A percentile compares a stretch with the other conserved stretches of the same genome.
Conservation (phyloP, 1,284 basidiomycete species). For the Ganoderma leucocontextum region DNA sequence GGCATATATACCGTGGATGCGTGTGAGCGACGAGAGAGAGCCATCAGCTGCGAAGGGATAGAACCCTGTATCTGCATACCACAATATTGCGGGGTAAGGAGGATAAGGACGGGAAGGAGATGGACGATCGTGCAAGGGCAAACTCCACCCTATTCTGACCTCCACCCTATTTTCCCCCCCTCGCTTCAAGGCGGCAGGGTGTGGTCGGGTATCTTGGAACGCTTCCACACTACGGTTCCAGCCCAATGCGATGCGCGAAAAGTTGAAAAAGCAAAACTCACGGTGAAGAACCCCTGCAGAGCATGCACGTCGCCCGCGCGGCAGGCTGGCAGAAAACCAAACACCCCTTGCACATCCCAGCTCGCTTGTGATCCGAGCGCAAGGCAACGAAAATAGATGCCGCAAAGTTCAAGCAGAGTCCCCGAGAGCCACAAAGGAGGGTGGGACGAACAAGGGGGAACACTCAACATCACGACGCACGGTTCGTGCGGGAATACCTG, state of each 20-base stretch:
- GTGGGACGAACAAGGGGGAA: background rate
- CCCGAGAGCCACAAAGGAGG: background rate
- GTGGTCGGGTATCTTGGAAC: background rate
- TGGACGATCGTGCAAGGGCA: background rate
- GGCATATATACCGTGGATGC: background rate
- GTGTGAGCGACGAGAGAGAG: background rate
- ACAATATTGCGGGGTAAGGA: conserved; percentile 1
- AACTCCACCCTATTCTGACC: background rate
- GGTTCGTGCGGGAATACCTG: background rate
- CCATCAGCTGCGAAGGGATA: background rate
- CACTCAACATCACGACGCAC: background rate
- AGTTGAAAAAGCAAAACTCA: background rate
- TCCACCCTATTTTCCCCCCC: background rate
- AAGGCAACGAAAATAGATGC: too few relatives aligned
- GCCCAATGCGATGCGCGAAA: background rate
- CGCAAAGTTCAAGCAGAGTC: too few relatives aligned
- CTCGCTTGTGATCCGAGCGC: too few relatives aligned
- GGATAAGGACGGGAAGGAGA: background rate
- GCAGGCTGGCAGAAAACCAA: too few relatives aligned
- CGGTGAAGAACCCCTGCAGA: too few relatives aligned
- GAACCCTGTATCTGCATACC: background rate
- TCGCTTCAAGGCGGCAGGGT: background rate
- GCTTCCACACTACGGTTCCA: background rate
- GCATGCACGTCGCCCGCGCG: too few relatives aligned
- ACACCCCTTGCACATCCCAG: too few relatives aligned